Percentiles rank a stretch among this genome's conserved stretches.
These are phyloP conservation scores for Sarocladium kiliense DNA, from an alignment of 2,329 filamentous ascomycete species.

Conservation along the genomic window DNA sequence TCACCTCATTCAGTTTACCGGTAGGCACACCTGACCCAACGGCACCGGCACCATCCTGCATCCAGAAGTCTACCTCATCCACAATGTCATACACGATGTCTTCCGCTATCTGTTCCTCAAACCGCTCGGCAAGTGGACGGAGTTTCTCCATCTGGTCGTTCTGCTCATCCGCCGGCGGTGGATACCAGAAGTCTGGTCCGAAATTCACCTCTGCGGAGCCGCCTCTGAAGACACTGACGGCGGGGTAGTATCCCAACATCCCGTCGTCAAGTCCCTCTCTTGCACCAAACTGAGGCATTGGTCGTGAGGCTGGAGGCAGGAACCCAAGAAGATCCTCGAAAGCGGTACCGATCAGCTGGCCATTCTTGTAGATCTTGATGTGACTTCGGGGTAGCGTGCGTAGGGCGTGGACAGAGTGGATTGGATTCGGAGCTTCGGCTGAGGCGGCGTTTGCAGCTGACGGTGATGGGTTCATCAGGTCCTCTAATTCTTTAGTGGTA, in stretches of 20 bases:
- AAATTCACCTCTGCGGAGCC: conserved; percentile 93
- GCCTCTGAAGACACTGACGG: conserved; percentile 85
- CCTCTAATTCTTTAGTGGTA: conserved; percentile 80
- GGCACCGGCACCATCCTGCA: conserved; percentile 57
- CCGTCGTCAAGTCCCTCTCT: conserved; percentile 89
- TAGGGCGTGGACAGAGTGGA: conserved; percentile 67
- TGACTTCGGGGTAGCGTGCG: conserved; percentile 81
- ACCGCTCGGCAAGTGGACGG: conserved; percentile 69
- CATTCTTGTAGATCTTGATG: conserved; percentile 92
- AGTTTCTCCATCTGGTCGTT: conserved; percentile 34
- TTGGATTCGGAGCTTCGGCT: conserved; percentile 60
- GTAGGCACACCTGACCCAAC: conserved; percentile 40
- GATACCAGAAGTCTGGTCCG: conserved; percentile 87
- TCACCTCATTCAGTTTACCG: conserved; percentile 37
- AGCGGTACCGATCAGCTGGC: conserved; percentile 75
- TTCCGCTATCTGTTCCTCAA: conserved; percentile 89
- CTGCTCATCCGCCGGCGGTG: conserved; percentile 57
- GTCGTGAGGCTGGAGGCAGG: conserved; percentile 80
- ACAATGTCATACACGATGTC: conserved; percentile 90
- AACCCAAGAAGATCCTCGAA: conserved; percentile 88
- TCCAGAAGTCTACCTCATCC: conserved; percentile 90
- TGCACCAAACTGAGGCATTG: conserved; percentile 65
- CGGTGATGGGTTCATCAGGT: conserved; percentile 67
- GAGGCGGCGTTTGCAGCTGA: conserved; percentile 38
- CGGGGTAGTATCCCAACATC: conserved; percentile 91